These are phyloP conservation scores for Leccinum arenicola DNA, from an alignment of 768 basidiomycete species.

Conservation along the genomic window DNA sequence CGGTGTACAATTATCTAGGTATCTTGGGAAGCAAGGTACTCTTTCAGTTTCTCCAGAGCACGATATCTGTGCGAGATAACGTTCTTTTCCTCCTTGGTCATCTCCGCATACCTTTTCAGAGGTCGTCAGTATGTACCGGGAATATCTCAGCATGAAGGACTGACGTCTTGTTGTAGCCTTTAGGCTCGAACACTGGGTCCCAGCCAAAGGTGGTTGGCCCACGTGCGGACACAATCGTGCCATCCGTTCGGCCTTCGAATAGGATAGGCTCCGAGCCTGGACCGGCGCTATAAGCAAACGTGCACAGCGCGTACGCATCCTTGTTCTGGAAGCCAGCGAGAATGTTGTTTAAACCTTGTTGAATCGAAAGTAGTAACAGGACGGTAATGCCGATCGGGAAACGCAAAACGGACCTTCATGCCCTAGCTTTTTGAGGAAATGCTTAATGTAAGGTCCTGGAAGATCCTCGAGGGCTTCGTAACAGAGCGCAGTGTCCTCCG, in stretches of 20 bases:
- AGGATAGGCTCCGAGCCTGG: slow-evolving; percentile 76
- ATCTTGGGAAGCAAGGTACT: slow-evolving; percentile 31
- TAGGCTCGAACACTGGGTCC: slow-evolving; percentile 85
- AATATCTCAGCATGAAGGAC: slow-evolving; percentile 17
- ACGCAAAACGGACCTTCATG: slow-evolving; percentile 60
- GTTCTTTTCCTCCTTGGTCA: slow-evolving; percentile 62
- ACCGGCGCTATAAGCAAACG: slow-evolving; percentile 90
- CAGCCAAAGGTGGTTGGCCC: slow-evolving; percentile 84
- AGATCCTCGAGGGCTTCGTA: slow-evolving; percentile 87
- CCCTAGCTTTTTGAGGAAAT: slow-evolving; percentile 80
- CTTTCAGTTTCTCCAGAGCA: slow-evolving; percentile 56
- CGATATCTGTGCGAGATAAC: slow-evolving; percentile 62
- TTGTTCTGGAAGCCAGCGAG: slow-evolving; percentile 73
- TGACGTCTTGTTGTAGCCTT: slow-evolving; percentile 75
- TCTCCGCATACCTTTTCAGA: slow-evolving; percentile 59
- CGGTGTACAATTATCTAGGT: background rate
- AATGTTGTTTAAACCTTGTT: slow-evolving; percentile 73
- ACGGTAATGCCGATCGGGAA: background rate
- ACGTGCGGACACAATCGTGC: slow-evolving; percentile 82
- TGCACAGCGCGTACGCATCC: slow-evolving; percentile 88
- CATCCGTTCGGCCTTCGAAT: slow-evolving; percentile 87
- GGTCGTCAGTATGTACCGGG: background rate
- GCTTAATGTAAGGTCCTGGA: slow-evolving; percentile 97
- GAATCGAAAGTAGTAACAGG: background rate
- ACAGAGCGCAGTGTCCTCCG: slow-evolving; percentile 93